Evolutionary conservation across 2,329 filamentous ascomycete genomes (phyloP), one percentile per base, ranked within the genome.

Genomic region (Fusarium buharicum): DNA sequence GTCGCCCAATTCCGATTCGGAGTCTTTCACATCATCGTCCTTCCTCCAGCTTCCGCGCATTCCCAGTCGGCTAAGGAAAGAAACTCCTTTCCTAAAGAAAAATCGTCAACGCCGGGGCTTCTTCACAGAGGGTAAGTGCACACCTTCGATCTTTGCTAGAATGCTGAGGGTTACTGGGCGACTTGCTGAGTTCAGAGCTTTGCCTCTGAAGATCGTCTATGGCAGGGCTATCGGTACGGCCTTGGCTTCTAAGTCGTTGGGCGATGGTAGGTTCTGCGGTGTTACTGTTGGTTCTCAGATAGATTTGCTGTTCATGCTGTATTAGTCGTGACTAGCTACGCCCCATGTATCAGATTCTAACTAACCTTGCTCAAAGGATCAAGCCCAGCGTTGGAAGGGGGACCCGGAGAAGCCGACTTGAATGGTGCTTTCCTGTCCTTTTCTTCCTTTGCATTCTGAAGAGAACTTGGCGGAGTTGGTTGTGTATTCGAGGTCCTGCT

Each of bases 21-120:
- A 86, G 65, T 88, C 86, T 46, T 82, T 81, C 49, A 78, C 74
- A 37, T 82, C 81, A 53, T 83, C 79, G 59, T 86, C 86, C 73
- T 90, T 92, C 76, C 90, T 96, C 79, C 92, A 93, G 58, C 83
- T 84, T 60, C 85, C 84, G 31, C 88, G 86, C 75, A 98, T 88
- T 69, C 82, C 83, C 50, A 89, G 83, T 50, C 93, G 90, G 75
- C 92, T 96, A 24, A 99, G 85, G 73, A 99, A 97, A 13, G 93
- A 97, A 16, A 90, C 86, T 24, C 91, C 90, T 79, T 97, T 97
- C 76, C 90, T 96, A 34, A 28, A 46, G 31, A 22, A 16, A 18
- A 18, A 41, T 24, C 11, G 44, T 66, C 34, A 67, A 62, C 59
- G 44, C n/a, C 17, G n/a, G 37, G 18, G 8, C 20, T 22, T 7